Evolutionary conservation across 129 eudicot species (phyloP), one percentile per base, ranked within the genome.

Genomic region (Gnaphalium uliginosum): DNA sequence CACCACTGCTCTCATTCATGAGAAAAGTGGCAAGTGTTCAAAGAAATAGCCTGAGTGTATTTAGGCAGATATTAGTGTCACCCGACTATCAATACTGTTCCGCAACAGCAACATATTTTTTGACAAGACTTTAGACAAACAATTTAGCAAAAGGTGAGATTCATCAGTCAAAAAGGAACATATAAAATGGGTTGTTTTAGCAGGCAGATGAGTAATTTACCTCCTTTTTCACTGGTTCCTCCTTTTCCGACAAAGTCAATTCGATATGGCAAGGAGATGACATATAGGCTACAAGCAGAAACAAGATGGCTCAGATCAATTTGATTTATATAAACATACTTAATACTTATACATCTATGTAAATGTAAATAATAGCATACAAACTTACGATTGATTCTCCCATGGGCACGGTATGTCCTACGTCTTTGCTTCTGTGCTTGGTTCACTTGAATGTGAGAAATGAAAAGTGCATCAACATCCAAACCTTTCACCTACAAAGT

Each of bases 261-360:
- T 81, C 84, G 25, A 81, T 81, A 59, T 81, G 85, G 80, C 85
- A 81, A 5, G 85, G 85, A 33, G 85, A 81, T 3, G 81, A 76
- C 81, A 81, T 81, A 48, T 81, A 81, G 21, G 85, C 85, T 81
- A 41, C 77, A 69, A 22, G 41, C 53, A 46, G 11, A 63, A 32
- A 33, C 17, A 75, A 61, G 6, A 8, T 78, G 26, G 39, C 22
- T n/a, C 62, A n/a, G 4, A 56, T 46, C 41, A 78, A 21, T 21
- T n/a, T 5, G 14, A 5, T 19, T 58, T 59, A 30, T n/a, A 9
- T 9, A 9, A 39, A 60, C 14, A 18, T 5, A 39, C 0, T 8
- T 56, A 10, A 18, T 5, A 39, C 0, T 8, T 56, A 10, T 17
- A 32, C 30, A 23, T 50, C 37, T 9, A 27, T 8, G 17, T 46